Evolutionary conservation across 1,139 yeast species (phyloP).

Genomic region (Geotrichum macrosporum): DNA sequence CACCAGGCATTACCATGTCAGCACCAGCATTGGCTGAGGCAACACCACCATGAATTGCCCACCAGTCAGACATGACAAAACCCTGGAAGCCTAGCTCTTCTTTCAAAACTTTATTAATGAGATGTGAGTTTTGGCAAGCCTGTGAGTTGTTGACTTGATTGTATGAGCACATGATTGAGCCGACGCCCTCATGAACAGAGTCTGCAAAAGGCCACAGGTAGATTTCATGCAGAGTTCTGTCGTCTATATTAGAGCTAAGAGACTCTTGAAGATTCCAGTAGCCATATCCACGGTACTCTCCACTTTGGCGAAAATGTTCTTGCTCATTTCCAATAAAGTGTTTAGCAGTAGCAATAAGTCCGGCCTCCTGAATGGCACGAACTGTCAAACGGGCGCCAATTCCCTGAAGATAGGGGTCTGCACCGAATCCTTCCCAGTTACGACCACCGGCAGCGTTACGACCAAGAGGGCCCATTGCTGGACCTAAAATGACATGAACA

Average conservation of each 20-base stretch:
- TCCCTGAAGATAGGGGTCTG: slow-evolving; percentile 62
- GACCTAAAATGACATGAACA: slow-evolving; percentile 59
- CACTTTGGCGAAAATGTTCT: slow-evolving; percentile 58
- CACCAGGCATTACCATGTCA: slow-evolving; percentile 70
- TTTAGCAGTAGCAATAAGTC: slow-evolving; percentile 53
- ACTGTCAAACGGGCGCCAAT: slow-evolving; percentile 51
- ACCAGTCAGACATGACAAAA: slow-evolving; percentile 64
- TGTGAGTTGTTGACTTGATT: slow-evolving; percentile 56
- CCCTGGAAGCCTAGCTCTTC: slow-evolving; percentile 66
- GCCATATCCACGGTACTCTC: slow-evolving; percentile 53
- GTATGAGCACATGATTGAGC: slow-evolving; percentile 60
- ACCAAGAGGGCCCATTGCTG: slow-evolving; percentile 62
- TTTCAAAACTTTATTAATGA: slow-evolving; percentile 53
- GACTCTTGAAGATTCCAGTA: slow-evolving; percentile 22
- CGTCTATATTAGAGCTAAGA: slow-evolving; percentile 49
- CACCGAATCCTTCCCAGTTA: slow-evolving; percentile 63
- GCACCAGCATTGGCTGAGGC: slow-evolving; percentile 55
- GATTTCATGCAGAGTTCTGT: slow-evolving; percentile 58
- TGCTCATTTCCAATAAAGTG: slow-evolving; percentile 62
- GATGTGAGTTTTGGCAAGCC: slow-evolving; percentile 58
- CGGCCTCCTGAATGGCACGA: slow-evolving; percentile 56
- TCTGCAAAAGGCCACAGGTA: slow-evolving; percentile 68
- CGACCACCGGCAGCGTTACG: slow-evolving; percentile 60
- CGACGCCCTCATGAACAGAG: slow-evolving; percentile 56
- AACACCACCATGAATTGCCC: slow-evolving; percentile 54